phyloP scores from a whole-genome alignment of 345 rosid genomes.

The Balakata baccata region DNA sequence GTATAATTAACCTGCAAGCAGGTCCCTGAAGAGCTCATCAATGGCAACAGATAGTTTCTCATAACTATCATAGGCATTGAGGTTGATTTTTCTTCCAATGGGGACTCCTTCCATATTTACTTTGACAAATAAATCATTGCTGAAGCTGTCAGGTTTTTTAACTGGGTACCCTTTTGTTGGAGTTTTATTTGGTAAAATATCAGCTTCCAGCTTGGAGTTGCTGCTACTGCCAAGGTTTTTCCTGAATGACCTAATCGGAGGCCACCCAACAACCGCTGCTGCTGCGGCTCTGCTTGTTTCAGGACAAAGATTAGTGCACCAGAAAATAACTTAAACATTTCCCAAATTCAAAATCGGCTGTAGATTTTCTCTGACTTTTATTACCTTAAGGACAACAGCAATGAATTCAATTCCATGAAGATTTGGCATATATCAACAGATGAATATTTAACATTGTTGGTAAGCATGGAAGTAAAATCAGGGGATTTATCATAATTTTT shows the following conservation, averaged over 20 bases:
- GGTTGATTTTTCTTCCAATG: constrained; percentile 48
- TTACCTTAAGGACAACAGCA: too few species aligned
- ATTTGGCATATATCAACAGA: too few species aligned
- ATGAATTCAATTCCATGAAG: too few species aligned
- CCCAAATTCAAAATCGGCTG: too few species aligned
- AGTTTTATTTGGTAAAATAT: constrained; percentile 1
- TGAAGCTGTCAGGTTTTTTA: constrained; percentile 10
- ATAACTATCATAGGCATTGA: constrained; percentile 42
- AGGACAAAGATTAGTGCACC: neutral
- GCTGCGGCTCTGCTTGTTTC: constrained; percentile 28
- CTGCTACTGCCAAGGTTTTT: constrained; percentile 30
- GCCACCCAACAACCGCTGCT: constrained; percentile 44
- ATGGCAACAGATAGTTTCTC: constrained; percentile 42
- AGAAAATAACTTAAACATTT: neutral
- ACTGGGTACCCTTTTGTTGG: constrained; percentile 12
- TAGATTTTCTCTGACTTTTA: too few species aligned
- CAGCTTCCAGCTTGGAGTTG: constrained; percentile 19
- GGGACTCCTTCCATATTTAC: constrained; percentile 49
- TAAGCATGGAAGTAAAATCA: too few species aligned
- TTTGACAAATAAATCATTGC: constrained; percentile 34
- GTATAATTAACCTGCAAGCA: constrained; percentile 39
- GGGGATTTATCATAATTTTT: too few species aligned
- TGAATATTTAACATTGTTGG: too few species aligned
- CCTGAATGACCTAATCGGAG: constrained; percentile 45
- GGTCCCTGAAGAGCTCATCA: constrained; percentile 43